Evolutionary conservation across 2,329 filamentous ascomycete species (phyloP).

Genomic region (Zasmidium cellare): DNA sequence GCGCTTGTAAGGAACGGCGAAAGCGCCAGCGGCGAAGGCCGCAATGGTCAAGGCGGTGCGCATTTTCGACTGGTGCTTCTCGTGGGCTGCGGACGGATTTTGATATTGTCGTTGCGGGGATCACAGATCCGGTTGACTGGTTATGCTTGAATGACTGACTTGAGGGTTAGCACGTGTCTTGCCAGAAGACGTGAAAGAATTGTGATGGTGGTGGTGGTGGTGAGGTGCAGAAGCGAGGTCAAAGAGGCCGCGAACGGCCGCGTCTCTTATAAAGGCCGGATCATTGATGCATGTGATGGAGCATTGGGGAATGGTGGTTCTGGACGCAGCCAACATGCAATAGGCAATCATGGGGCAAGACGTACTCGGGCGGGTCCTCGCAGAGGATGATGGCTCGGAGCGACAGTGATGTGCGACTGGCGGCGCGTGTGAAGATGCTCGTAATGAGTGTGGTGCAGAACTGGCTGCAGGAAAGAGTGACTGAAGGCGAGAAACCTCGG

Average conservation of each 20-base stretch:
- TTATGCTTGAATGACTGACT: slow-evolving; percentile 10
- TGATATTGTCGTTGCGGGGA: slow-evolving; percentile 21
- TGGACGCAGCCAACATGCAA: not conserved
- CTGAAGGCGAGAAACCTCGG: not conserved
- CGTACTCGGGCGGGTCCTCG: slow-evolving; percentile 12
- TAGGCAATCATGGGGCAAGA: not conserved
- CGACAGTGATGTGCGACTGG: slow-evolving; percentile 11
- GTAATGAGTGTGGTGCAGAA: slow-evolving; percentile 10
- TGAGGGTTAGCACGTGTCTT: slow-evolving; percentile 16
- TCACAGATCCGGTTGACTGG: slow-evolving; percentile 19
- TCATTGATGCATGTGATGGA: not conserved
- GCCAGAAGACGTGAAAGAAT: slow-evolving; percentile 9
- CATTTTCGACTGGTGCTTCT: slow-evolving; percentile 31
- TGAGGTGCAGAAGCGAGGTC: not conserved
- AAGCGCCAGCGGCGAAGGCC: slow-evolving; percentile 37
- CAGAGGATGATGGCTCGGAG: slow-evolving; percentile 7
- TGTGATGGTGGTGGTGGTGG: slow-evolving; percentile 1
- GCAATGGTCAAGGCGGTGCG: slow-evolving; percentile 37
- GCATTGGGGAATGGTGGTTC: slow-evolving; percentile 1
- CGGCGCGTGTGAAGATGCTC: slow-evolving; percentile 8
- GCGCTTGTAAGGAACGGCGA: slow-evolving; percentile 36
- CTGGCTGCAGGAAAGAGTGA: slow-evolving; percentile 11
- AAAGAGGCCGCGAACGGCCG: not conserved
- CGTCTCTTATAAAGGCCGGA: not conserved
- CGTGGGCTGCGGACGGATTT: slow-evolving; percentile 6